These are phyloP conservation scores for Lachnellula arida DNA, from an alignment of 2,329 filamentous ascomycete genomes.

Conservation along the genomic window DNA sequence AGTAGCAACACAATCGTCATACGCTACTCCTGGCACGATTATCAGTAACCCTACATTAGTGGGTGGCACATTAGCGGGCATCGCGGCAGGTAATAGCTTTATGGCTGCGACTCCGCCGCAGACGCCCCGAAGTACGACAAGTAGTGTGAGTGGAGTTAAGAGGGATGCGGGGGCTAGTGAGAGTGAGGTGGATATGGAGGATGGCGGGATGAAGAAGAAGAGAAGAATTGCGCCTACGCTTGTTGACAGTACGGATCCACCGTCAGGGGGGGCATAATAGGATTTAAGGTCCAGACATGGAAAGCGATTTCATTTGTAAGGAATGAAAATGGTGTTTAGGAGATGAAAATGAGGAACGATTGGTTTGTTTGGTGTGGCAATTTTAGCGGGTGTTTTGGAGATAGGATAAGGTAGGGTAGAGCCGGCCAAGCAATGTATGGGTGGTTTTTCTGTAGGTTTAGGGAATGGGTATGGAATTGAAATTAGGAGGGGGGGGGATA, in stretches of 20 bases:
- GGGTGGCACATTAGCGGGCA: conserved; percentile 69
- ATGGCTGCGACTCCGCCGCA: conserved; percentile 78
- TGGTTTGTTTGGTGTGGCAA: background rate
- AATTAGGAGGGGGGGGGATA: no score
- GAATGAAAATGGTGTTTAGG: background rate
- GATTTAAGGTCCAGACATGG: background rate
- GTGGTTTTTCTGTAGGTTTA: background rate
- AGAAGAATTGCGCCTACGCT: conserved; percentile 66
- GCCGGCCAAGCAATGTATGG: background rate
- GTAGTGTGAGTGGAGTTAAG: conserved; percentile 51
- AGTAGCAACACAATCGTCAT: conserved; percentile 60
- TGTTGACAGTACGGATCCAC: conserved; percentile 31
- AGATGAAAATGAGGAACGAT: background rate
- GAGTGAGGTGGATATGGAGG: conserved; percentile 40
- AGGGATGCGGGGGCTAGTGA: conserved; percentile 48
- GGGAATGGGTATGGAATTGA: no score
- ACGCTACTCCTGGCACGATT: conserved; percentile 41
- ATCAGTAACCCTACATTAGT: conserved; percentile 76
- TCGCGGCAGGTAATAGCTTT: conserved; percentile 61
- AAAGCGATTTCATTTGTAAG: background rate
- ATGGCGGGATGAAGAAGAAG: conserved; percentile 56
- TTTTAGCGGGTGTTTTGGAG: background rate
- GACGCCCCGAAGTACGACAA: conserved; percentile 65
- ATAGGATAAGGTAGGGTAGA: background rate
- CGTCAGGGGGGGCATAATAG: background rate